Conservation (phyloP, 2,329 filamentous ascomycete species). For the Fusarium concolor region DNA sequence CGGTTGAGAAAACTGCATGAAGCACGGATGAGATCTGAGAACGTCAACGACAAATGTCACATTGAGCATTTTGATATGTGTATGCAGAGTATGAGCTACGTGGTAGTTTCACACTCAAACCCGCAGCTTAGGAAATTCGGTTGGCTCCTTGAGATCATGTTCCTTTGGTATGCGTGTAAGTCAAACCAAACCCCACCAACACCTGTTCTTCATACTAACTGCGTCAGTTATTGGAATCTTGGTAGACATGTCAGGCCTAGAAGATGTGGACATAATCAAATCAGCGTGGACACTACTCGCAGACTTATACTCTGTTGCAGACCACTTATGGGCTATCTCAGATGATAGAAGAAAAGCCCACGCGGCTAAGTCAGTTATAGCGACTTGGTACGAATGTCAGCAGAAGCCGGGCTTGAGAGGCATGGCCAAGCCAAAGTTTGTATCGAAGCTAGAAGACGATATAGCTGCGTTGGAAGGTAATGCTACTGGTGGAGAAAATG, state of each 20-base stretch:
- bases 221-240: slow-evolving; percentile 14
- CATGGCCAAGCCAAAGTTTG: slow-evolving; percentile 17
- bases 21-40: background rate
- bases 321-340: slow-evolving; percentile 6
- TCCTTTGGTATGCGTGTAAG: slow-evolving; percentile 28
- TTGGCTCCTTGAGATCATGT: slow-evolving; percentile 4
- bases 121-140: background rate
- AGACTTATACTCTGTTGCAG: slow-evolving; percentile 1
- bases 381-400: slow-evolving; percentile 23
- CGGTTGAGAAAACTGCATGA: slow-evolving; percentile 17
- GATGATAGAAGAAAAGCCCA: slow-evolving; percentile 15
- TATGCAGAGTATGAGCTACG: slow-evolving; percentile 20
- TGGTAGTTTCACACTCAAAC: slow-evolving; percentile 1
- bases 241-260: slow-evolving; percentile 13
- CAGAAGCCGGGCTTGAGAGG: slow-evolving; percentile 3
- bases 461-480: background rate
- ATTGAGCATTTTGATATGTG: slow-evolving; percentile 20
- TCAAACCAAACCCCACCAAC: fast-evolving
- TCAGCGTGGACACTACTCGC: slow-evolving; percentile 11
- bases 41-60: slow-evolving; percentile 3
- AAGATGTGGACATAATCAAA: background rate
- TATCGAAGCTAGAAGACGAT: background rate
- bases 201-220: background rate
- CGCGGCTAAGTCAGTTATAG: slow-evolving; percentile 18
- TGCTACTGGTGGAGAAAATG: fast-evolving